These are phyloP conservation scores for Phytophthora colocasiae DNA, from an alignment of 352 stramenopile species.

Conservation along the genomic window DNA sequence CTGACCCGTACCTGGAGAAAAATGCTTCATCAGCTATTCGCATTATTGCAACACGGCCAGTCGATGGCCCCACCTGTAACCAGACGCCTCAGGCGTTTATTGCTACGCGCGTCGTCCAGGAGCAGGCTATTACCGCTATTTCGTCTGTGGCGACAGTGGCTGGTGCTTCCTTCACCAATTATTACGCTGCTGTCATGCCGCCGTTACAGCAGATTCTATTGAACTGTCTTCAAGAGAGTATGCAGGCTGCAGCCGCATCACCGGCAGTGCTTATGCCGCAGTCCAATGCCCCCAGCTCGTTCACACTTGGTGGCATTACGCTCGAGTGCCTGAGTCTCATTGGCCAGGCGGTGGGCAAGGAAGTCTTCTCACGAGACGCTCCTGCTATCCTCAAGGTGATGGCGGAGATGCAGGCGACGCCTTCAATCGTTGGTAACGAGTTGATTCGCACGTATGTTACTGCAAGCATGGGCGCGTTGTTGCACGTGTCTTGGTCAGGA, in stretches of 20 bases:
- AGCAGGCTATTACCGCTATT: constrained; percentile 84
- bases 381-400: constrained; percentile 86
- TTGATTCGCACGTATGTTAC: constrained; percentile 84
- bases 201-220: constrained; percentile 77
- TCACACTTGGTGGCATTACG: constrained; percentile 86
- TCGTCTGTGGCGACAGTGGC: constrained; percentile 79
- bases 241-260: constrained; percentile 28
- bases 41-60: constrained; percentile 56
- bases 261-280: constrained; percentile 33
- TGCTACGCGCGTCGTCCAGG: constrained; percentile 68
- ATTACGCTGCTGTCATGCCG: constrained; percentile 80
- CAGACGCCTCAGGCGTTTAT: constrained; percentile 31
- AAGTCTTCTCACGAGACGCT: constrained; percentile 73
- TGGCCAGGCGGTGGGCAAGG: constrained; percentile 76
- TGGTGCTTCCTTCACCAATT: constrained; percentile 67
- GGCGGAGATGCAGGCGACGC: constrained; percentile 86
- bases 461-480: constrained; percentile 82
- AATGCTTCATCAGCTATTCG: constrained; percentile 73
- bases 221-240: constrained; percentile 66
- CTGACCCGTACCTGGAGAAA: constrained; percentile 83
- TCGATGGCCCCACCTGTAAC: constrained; percentile 17
- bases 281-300: constrained; percentile 52
- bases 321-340: constrained; percentile 88
- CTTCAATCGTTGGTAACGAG: constrained; percentile 80
- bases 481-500: constrained; percentile 79